Evolutionary conservation across 2,329 filamentous ascomycete genomes (phyloP).

Genomic region (Chaetomiaceae sp.): DNA sequence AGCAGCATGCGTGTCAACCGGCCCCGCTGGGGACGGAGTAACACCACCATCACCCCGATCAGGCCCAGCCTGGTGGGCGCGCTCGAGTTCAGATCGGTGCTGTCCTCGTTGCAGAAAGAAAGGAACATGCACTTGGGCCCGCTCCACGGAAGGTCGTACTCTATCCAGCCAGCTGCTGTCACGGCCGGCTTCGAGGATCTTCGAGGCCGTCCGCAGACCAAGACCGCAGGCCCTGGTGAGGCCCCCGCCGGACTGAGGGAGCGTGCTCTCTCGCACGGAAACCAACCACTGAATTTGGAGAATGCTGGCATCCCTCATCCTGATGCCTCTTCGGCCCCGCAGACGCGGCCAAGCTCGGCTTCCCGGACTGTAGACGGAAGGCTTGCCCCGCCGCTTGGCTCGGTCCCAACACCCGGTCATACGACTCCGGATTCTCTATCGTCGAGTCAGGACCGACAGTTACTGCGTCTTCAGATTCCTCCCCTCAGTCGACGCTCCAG

Average conservation of each 20-base stretch:
- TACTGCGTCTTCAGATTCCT: constrained; percentile 45
- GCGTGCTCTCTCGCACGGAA: constrained; percentile 46
- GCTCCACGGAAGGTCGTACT: constrained; percentile 28
- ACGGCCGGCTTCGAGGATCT: constrained; percentile 6
- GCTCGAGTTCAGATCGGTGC: constrained; percentile 84
- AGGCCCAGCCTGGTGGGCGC: constrained; percentile 89
- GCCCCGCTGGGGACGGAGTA: constrained; percentile 58
- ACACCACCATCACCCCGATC: constrained; percentile 76
- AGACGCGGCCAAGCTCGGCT: constrained; percentile 16
- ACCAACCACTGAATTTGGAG: constrained; percentile 32
- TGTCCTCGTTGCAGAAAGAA: constrained; percentile 80
- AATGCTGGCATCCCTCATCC: constrained; percentile 40
- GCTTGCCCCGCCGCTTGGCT: constrained; percentile 23
- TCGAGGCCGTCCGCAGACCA: constrained; percentile 15
- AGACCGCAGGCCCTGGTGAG: constrained; percentile 15
- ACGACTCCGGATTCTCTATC: constrained; percentile 3
- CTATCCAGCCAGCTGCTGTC: constrained; percentile 26
- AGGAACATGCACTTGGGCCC: constrained; percentile 48
- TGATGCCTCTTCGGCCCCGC: constrained; percentile 29
- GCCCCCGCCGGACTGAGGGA: constrained; percentile 27
- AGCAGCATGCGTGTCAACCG: constrained; percentile 89
- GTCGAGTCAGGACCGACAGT: constrained; percentile 2
- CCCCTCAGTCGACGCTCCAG: constrained; percentile 40
- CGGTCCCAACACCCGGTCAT: neutral
- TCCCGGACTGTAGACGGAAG: constrained; percentile 22